Evolutionary conservation across 805 yeast genomes (phyloP).

Genomic region (Teunomyces stri): DNA sequence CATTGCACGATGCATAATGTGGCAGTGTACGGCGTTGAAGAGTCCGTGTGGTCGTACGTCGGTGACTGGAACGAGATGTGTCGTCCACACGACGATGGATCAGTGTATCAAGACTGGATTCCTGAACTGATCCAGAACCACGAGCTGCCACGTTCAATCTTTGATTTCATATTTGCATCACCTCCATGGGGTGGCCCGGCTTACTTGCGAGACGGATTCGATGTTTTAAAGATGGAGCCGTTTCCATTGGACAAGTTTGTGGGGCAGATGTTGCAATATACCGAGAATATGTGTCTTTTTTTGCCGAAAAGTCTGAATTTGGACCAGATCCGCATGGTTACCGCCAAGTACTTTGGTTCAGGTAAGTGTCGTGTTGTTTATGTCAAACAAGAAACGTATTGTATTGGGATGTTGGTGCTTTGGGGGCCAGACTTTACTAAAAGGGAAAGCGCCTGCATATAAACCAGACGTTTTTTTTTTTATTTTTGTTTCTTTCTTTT

Average conservation of each 20-base stretch:
- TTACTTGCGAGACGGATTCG: constrained; percentile 46
- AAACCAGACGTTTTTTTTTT: background rate
- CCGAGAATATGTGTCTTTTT: constrained; percentile 54
- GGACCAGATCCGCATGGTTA: constrained; percentile 48
- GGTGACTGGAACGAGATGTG: constrained; percentile 49
- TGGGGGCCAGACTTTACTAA: constrained; percentile 46
- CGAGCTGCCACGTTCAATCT: constrained; percentile 17
- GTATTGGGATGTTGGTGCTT: constrained; percentile 56
- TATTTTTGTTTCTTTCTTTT: background rate
- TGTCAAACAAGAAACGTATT: constrained; percentile 37
- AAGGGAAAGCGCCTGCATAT: background rate
- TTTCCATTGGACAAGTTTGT: constrained; percentile 46
- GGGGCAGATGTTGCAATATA: constrained; percentile 36
- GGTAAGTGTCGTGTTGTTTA: constrained; percentile 47
- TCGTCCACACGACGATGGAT: constrained; percentile 16
- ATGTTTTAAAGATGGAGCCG: constrained; percentile 47
- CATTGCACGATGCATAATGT: constrained; percentile 67
- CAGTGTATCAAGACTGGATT: constrained; percentile 26
- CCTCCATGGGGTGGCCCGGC: constrained; percentile 90
- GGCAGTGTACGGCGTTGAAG: constrained; percentile 55
- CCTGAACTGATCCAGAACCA: constrained; percentile 19
- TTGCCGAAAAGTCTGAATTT: constrained; percentile 61
- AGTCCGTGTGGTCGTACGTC: constrained; percentile 46
- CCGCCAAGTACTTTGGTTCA: constrained; percentile 45
- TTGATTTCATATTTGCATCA: constrained; percentile 65